Evolutionary conservation across 139 green algal species (phyloP), one percentile per base, ranked within the genome.

Genomic region (Protoeuglena noctilucae): DNA sequence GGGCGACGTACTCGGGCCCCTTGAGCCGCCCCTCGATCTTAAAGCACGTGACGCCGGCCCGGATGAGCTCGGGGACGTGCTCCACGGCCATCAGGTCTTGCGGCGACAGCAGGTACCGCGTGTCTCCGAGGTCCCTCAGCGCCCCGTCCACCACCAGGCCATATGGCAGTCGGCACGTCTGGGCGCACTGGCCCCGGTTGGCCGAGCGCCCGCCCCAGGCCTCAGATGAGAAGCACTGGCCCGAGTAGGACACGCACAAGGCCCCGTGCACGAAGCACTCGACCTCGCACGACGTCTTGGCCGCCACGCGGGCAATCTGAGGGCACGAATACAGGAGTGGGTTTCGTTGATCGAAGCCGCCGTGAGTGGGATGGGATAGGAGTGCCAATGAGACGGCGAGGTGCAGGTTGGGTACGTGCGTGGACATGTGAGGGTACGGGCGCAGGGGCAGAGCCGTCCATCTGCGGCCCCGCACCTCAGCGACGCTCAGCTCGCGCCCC

Each of bases 231-330:
- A 85, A 92, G 71, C 82, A 92, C 69, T 84, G 78, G 21, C 71
- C 71, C 16, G 27, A 61, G 71, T 89, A 93, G 31, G 66, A 78
- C 25, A 93, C 83, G 63, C 83, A 93, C 39, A 93, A 57, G 3
- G 83, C 83, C 26, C 83, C 83, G 60, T 93, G 83, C 45, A 85
- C 77, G 70, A 93, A 93, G 1, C 74, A 79, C 68, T 93, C 83
- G 25, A 93, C 62, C 60, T 88, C 81, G 0, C 67, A 40, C 47
- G 49, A 24, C 27, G 21, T 43, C 54, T 2, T 27, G 9, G 47
- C 47, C 9, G 47, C 23, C 47, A 53, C 47, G 7, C 12, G 47
- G 7, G 23, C 47, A 14, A 53, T 27, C 47, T 28, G 9, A 14
- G 9, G 34, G 9, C 9, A 7, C 9, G 34, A 43, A n/a, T n/a